Conservation (phyloP, 164 flowering plant species). For the Platanus orientalis region DNA sequence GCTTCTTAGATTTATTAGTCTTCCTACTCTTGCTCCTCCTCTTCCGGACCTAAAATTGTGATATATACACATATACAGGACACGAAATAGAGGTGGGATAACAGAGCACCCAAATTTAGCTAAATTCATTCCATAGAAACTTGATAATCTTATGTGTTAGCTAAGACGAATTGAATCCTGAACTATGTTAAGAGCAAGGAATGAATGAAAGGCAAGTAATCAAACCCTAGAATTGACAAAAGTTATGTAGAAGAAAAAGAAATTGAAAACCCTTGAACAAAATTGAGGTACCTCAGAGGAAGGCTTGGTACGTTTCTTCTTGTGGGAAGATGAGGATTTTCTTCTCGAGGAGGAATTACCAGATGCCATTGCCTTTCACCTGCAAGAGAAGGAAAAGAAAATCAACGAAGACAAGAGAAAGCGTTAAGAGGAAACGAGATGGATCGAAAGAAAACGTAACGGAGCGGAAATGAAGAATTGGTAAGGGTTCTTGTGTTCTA, state of each 20-base stretch:
- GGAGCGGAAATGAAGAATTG: too few relatives aligned
- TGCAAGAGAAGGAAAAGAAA: conserved; percentile 10
- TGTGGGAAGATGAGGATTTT: conserved; percentile 38
- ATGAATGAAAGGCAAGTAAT: conserved; percentile 1
- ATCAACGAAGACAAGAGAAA: not conserved
- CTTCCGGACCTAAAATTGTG: conserved; percentile 14
- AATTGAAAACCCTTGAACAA: conserved; percentile 3
- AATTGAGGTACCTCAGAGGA: not conserved
- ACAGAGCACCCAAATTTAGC: too few relatives aligned
- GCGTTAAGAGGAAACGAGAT: too few relatives aligned
- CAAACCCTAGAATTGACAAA: not conserved
- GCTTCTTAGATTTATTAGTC: conserved; percentile 59
- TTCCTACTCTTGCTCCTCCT: conserved; percentile 34
- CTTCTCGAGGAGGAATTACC: conserved; percentile 31
- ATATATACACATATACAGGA: too few relatives aligned
- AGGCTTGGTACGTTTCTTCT: conserved; percentile 37
- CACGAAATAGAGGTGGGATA: too few relatives aligned
- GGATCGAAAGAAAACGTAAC: not conserved
- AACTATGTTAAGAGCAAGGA: not conserved
- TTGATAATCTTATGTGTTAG: too few relatives aligned
- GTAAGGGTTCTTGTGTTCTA: too few relatives aligned
- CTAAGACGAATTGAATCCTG: too few relatives aligned
- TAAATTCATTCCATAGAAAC: too few relatives aligned
- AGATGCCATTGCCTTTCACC: conserved; percentile 18
- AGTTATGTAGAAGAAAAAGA: too few relatives aligned